Conservation (phyloP, 2,329 filamentous ascomycete genomes). For the Fusarium subglutinans region DNA sequence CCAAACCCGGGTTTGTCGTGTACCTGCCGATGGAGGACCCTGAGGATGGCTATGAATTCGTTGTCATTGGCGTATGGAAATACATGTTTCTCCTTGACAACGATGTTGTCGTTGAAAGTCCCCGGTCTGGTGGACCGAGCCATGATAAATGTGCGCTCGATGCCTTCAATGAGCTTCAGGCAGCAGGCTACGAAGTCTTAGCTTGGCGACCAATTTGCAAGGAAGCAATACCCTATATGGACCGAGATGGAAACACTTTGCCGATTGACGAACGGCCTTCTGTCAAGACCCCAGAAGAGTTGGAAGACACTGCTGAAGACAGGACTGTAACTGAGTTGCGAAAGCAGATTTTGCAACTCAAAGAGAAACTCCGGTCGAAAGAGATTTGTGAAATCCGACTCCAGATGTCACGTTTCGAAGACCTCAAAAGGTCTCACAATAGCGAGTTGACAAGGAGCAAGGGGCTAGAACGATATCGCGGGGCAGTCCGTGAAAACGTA, state of each 20-base stretch:
- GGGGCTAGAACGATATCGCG: not conserved
- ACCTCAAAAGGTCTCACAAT: fast-evolving
- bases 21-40: too few species aligned
- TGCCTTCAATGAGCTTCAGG: fast-evolving
- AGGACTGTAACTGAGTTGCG: not conserved
- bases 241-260: not conserved
- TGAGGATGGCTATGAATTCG: too few species aligned
- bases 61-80: too few species aligned
- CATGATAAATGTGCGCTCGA: not conserved
- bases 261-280: not conserved
- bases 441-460: too few species aligned
- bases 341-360: not conserved
- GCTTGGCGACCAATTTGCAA: not conserved
- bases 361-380: too few species aligned
- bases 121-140: not conserved
- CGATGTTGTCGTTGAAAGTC: too few species aligned
- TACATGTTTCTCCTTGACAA: fast-evolving
- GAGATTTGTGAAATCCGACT: too few species aligned
- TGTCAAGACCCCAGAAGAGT: fast-evolving
- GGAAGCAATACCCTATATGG: not conserved
- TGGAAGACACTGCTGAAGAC: not conserved
- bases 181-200: not conserved
- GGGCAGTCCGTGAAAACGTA: not conserved
- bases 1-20: fast-evolving
- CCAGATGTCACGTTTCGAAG: fast-evolving